Conservation (phyloP, 2,329 filamentous ascomycete genomes). For the Lasiodiplodia theobromae region DNA sequence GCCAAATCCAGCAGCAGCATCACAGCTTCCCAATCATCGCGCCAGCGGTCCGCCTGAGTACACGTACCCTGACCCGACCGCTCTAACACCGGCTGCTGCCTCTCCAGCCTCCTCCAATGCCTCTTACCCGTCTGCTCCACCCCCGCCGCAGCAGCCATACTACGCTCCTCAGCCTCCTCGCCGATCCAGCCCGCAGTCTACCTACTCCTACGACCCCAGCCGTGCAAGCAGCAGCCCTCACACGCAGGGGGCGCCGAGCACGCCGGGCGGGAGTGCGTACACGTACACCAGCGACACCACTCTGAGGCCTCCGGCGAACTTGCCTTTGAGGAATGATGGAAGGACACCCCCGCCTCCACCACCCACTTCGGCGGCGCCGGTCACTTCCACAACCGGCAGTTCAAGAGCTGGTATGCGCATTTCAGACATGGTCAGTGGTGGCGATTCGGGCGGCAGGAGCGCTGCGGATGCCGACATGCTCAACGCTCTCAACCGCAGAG, state of each 20-base stretch:
- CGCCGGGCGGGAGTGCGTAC: slow-evolving; percentile 45
- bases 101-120: slow-evolving; percentile 53
- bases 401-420: slow-evolving; percentile 48
- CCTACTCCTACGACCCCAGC: slow-evolving; percentile 51
- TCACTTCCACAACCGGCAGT: slow-evolving; percentile 35
- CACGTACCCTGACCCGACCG: slow-evolving; percentile 52
- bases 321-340: slow-evolving; percentile 46
- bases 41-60: slow-evolving; percentile 43
- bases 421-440: slow-evolving; percentile 48
- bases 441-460: slow-evolving; percentile 42
- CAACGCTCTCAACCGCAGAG: slow-evolving; percentile 50
- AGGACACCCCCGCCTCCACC: slow-evolving; percentile 41
- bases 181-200: slow-evolving; percentile 51
- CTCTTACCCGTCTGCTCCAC: slow-evolving; percentile 48
- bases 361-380: slow-evolving; percentile 39
- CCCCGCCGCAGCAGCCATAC: slow-evolving; percentile 47
- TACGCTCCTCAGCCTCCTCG: slow-evolving; percentile 48
- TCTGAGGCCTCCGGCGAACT: slow-evolving; percentile 40
- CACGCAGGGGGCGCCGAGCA: slow-evolving; percentile 45
- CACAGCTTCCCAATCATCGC: slow-evolving; percentile 47
- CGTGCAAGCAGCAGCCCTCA: slow-evolving; percentile 53
- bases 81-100: slow-evolving; percentile 52
- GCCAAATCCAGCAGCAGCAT: slow-evolving; percentile 53
- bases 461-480: slow-evolving; percentile 54
- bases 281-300: slow-evolving; percentile 35